phyloP scores from a whole-genome alignment of 352 stramenopile genomes.

The Pythium sp. region DNA sequence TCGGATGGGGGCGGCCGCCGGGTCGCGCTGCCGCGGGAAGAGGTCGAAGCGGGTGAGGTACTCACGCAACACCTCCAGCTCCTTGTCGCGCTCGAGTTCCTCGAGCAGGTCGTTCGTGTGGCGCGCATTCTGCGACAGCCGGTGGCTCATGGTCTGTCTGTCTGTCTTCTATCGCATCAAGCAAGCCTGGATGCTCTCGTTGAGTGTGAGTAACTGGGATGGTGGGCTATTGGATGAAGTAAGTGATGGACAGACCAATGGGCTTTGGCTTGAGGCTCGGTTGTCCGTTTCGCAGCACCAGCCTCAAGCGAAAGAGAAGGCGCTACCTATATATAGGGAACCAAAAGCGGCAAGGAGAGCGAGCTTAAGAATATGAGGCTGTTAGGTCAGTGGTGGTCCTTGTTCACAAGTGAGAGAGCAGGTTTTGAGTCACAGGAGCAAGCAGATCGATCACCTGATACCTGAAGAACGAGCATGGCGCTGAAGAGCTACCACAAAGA shows the following conservation, averaged over 20 bases:
- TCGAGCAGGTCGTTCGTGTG: slow-evolving; percentile 80
- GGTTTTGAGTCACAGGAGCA: not conserved
- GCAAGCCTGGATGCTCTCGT: not conserved
- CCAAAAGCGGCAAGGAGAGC: not conserved
- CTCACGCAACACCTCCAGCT: slow-evolving; percentile 79
- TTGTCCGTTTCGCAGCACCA: slow-evolving; percentile 7
- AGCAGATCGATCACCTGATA: slow-evolving; percentile 12
- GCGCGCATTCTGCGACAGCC: slow-evolving; percentile 75
- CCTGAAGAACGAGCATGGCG: slow-evolving; percentile 26
- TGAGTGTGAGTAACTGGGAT: not conserved
- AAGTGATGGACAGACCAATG: not conserved
- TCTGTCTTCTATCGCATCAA: not conserved
- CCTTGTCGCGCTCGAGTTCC: slow-evolving; percentile 85
- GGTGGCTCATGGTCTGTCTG: slow-evolving; percentile 59
- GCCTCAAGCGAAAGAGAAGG: not conserved
- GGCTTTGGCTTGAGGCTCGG: not conserved
- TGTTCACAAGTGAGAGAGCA: not conserved
- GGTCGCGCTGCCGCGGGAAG: slow-evolving; percentile 74
- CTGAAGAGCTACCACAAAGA: slow-evolving; percentile 81
- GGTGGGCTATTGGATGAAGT: not conserved
- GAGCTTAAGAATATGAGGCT: not conserved
- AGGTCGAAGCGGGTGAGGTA: slow-evolving; percentile 82
- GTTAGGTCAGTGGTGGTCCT: not conserved
- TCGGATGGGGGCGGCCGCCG: slow-evolving; percentile 70
- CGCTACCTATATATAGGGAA: not conserved